A percentile compares a stretch with the other conserved stretches of the same genome.
Conservation (phyloP, 2,329 filamentous ascomycete species). For the Daldinia eschscholtzii region DNA sequence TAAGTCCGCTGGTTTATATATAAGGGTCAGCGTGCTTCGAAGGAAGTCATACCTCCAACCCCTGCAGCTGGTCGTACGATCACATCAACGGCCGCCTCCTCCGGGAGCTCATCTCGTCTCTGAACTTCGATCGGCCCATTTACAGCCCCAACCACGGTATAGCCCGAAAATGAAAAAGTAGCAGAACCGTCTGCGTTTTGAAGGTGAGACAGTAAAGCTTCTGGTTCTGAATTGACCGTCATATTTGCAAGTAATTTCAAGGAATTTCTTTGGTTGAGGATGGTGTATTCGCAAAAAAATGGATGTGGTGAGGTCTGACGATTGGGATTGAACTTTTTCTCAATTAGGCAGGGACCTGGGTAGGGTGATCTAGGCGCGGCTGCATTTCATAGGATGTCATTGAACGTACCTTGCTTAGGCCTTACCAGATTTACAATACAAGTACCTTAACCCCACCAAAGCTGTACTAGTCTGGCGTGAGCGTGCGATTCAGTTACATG, state of each 20-base stretch:
- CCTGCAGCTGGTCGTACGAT: slow-evolving; percentile 88
- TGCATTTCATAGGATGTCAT: slow-evolving; percentile 1
- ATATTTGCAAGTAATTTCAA: slow-evolving; percentile 51
- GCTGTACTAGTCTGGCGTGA: not conserved
- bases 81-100: slow-evolving; percentile 91
- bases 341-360: slow-evolving; percentile 26
- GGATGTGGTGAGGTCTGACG: slow-evolving; percentile 19
- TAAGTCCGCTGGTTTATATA: slow-evolving; percentile 43
- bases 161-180: slow-evolving; percentile 79
- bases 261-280: slow-evolving; percentile 6
- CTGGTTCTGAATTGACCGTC: slow-evolving; percentile 62
- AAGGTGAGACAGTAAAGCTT: slow-evolving; percentile 69
- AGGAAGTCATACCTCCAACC: slow-evolving; percentile 74
- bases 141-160: slow-evolving; percentile 84
- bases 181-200: slow-evolving; percentile 84
- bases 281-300: slow-evolving; percentile 17
- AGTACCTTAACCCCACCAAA: slow-evolving; percentile 28
- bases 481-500: slow-evolving; percentile 1
- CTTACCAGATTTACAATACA: not conserved
- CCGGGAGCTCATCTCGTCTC: slow-evolving; percentile 88
- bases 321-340: slow-evolving; percentile 41
- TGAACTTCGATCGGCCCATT: slow-evolving; percentile 94
- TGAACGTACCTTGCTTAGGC: not conserved
- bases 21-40: slow-evolving; percentile 24
- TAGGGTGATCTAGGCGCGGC: not conserved